Base-by-base conservation (phyloP, 2,329 filamentous ascomycete species). In the Cadophora sp. region DNA sequence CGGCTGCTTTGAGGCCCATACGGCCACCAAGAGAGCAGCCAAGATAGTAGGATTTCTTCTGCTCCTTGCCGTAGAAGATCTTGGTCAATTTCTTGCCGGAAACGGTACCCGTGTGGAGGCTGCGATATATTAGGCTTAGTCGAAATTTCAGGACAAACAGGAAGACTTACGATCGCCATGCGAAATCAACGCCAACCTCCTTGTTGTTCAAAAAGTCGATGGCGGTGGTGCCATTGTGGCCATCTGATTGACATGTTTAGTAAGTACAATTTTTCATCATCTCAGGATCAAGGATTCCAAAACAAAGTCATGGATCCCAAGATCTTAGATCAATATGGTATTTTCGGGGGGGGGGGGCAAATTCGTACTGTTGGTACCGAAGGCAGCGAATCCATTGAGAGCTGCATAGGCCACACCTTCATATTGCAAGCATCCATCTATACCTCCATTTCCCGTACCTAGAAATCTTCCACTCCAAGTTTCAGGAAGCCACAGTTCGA, bases 11-110 rank as follows among this genome's bases (percentile, higher is more conserved):
- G 63, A 79, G 78, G 2, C 78, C 80, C 72, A 81, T 79, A 7
- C 77, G 77, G 11, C 80, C 80, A 9, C 79, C 80, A 5, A 78
- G 80, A 0, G 79, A 81, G 59, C 79, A 81, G 4, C 79, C 79
- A 43, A 69, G 68, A 66, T 79, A 81, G 67, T 80, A 81, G n/a
- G 74, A 78, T 60, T 77, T 70, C 3, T 66, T 71, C 1, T 77
- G 72, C n/a, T 60, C 27, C 33, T 69, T 47, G 7, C 61, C 55
- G 62, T 81, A 81, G 68, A 79, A 80, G 13, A 61, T 62, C 5
- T 71, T 66, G 11, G 72, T 70, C 18, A 80, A 59, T 22, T 39
- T 59, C 45, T 70, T 70, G 8, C 66, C 64, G 1, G 56, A 20
- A 50, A 60, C 51, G 16, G 53, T 58, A 47, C 60, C 64, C 20